These are phyloP conservation scores for Beta corolliflora DNA, from an alignment of 179 eudicot genomes.

Conservation along the genomic window DNA sequence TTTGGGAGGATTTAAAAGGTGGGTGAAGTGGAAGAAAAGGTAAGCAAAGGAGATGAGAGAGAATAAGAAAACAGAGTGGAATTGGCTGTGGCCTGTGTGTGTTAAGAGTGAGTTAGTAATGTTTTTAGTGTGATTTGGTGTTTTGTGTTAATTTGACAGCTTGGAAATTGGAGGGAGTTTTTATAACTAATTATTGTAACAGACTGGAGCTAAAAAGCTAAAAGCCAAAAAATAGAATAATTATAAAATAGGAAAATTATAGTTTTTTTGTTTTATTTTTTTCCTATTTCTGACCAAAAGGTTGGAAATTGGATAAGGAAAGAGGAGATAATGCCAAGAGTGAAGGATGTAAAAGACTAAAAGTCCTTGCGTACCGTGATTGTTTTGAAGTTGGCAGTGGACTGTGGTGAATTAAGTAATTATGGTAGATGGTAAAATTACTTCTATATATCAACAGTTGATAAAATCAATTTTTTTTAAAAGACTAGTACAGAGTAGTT, in stretches of 20 bases:
- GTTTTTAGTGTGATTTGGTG: background rate
- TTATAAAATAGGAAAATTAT: too few species aligned
- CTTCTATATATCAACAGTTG: too few species aligned
- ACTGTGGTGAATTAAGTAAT: too few species aligned
- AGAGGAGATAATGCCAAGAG: too few species aligned
- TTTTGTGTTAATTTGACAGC: constrained; percentile 18
- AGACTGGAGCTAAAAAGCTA: constrained; percentile 9
- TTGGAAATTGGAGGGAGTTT: background rate
- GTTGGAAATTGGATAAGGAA: too few species aligned
- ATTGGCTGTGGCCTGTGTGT: constrained; percentile 21
- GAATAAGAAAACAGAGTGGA: constrained; percentile 27
- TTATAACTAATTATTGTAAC: constrained; percentile 16
- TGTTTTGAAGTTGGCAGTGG: too few species aligned
- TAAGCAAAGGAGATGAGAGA: constrained; percentile 4
- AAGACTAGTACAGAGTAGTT: too few species aligned
- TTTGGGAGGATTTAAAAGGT: background rate
- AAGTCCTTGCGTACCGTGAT: too few species aligned
- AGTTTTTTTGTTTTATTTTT: too few species aligned
- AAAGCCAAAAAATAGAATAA: background rate
- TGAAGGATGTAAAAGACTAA: too few species aligned
- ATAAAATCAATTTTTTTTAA: too few species aligned
- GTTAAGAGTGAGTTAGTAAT: background rate
- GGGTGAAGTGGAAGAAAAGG: constrained; percentile 24
- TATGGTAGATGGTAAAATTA: too few species aligned
- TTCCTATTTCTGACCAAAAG: fast-evolving